These are phyloP conservation scores for Blastobotrys elegans DNA, from an alignment of 1,139 yeast genomes.

Conservation along the genomic window DNA sequence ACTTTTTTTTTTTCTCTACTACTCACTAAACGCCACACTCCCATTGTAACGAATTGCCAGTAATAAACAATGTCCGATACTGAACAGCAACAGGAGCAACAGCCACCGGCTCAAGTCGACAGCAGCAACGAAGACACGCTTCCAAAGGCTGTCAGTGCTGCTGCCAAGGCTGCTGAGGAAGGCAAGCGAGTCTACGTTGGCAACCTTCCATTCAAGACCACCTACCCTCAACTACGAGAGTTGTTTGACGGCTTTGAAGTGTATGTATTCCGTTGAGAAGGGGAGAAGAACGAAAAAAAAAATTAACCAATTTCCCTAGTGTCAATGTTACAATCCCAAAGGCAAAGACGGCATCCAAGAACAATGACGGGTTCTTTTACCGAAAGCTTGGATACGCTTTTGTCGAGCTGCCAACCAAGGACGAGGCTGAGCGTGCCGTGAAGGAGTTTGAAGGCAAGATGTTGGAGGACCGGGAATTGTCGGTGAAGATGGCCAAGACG, in stretches of 20 bases:
- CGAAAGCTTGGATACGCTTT: slow-evolving; percentile 59
- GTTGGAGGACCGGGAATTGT: slow-evolving; percentile 45
- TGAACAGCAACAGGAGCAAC: background rate
- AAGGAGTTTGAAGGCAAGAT: slow-evolving; percentile 44
- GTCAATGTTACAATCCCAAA: slow-evolving; percentile 18
- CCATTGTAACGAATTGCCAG: too few species aligned
- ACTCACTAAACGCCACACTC: too few species aligned
- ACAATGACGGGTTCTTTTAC: slow-evolving; percentile 18
- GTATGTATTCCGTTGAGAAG: too few species aligned
- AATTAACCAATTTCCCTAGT: background rate
- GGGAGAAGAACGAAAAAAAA: too few species aligned
- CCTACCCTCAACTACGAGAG: slow-evolving; percentile 25
- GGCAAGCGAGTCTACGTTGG: slow-evolving; percentile 30
- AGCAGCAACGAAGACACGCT: background rate
- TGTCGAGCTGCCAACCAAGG: slow-evolving; percentile 51
- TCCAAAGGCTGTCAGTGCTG: background rate
- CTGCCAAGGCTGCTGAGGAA: slow-evolving; percentile 15
- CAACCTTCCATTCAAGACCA: slow-evolving; percentile 31
- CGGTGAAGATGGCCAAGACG: slow-evolving; percentile 47
- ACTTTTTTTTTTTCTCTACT: too few species aligned
- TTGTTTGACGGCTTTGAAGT: slow-evolving; percentile 30
- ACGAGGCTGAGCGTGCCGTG: slow-evolving; percentile 46
- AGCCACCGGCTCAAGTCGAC: background rate
- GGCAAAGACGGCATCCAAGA: slow-evolving; percentile 13
- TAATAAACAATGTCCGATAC: slow-evolving; percentile 5